A percentile compares a stretch with the other conserved stretches of the same genome.
Conservation (phyloP, 225 moss, liverwort and hornwort species). For the Pseudoscleropodium purum region DNA sequence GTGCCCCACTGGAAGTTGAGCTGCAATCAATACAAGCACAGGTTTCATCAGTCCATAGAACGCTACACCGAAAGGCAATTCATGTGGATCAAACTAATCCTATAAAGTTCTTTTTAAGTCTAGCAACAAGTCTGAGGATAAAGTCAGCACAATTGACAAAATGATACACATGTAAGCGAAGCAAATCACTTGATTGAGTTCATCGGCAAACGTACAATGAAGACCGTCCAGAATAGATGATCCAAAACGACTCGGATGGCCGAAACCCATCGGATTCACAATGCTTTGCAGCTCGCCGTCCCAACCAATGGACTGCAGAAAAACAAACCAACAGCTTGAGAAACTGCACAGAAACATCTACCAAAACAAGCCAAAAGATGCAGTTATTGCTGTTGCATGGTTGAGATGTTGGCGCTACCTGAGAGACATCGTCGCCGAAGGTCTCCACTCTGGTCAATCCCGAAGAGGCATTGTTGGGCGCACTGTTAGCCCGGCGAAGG, state of each 20-base stretch:
- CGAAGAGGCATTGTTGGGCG: slow-evolving; percentile 18
- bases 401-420: neutral
- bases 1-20: slow-evolving; percentile 32
- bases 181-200: neutral
- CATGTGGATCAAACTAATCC: neutral
- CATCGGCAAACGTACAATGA: slow-evolving; percentile 11
- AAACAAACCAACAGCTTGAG: neutral
- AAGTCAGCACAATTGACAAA: neutral
- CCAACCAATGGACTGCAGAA: slow-evolving; percentile 31
- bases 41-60: neutral
- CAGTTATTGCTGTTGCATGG: neutral
- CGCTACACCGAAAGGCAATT: too few relatives aligned
- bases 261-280: slow-evolving; percentile 38
- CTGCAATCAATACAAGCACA: slow-evolving; percentile 11
- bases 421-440: slow-evolving; percentile 17
- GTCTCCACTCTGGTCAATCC: slow-evolving; percentile 11
- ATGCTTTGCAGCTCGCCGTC: slow-evolving; percentile 46
- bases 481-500: slow-evolving; percentile 30
- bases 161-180: neutral
- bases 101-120: too few relatives aligned
- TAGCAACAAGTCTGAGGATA: neutral
- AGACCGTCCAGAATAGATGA: slow-evolving; percentile 13
- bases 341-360: neutral
- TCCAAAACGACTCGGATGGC: slow-evolving; percentile 16
- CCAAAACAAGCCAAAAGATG: neutral